Base-by-base conservation (phyloP, 129 eudicot species). In the Artemisia argyi region DNA sequence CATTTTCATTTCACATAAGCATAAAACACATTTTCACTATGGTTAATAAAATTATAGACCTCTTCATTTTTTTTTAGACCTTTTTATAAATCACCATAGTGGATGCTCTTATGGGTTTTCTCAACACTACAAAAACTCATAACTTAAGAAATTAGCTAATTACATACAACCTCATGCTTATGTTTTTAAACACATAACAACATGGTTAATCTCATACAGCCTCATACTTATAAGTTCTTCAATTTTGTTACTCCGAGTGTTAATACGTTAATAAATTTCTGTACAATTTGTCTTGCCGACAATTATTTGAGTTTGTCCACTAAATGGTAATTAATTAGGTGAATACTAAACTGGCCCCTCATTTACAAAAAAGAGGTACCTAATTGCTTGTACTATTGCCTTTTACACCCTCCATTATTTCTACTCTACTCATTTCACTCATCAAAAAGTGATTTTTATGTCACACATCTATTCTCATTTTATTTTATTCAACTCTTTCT, bases 291-390 rank as follows among this genome's bases (percentile, higher is more conserved):
- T 78, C 30, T 71, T 83, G 84, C 96, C 96, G 89, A 89, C 96
- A 89, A 68, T 80, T 74, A 82, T 80, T 69, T 80, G 61, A 79
- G 83, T 84, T 83, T 76, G 64, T 57, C 62, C 83, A 88, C 85
- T 79, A 83, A 83, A 77, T 59, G 57, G 85, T 81, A 85, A 78
- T 80, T 83, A 77, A 76, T 65, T 69, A 61, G 70, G 80, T 77
- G 72, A 75, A 83, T 46, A 61, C 75, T 18, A 76, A 81, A 35
- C 44, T 26, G 82, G 82, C 48, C 82, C 82, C 82, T 63, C 73
- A 9, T 71, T 71, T 63, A 24, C 46, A 64, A 53, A 62, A 78
- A 71, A 30, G 35, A 30, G 81, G 72, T 30, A 71, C 77, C 60
- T 71, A 78, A 32, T 59, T 68, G 59, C 69, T 73, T 60, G 79